Conservation (phyloP, 1,284 basidiomycete species). For the Malassezia obtusa region DNA sequence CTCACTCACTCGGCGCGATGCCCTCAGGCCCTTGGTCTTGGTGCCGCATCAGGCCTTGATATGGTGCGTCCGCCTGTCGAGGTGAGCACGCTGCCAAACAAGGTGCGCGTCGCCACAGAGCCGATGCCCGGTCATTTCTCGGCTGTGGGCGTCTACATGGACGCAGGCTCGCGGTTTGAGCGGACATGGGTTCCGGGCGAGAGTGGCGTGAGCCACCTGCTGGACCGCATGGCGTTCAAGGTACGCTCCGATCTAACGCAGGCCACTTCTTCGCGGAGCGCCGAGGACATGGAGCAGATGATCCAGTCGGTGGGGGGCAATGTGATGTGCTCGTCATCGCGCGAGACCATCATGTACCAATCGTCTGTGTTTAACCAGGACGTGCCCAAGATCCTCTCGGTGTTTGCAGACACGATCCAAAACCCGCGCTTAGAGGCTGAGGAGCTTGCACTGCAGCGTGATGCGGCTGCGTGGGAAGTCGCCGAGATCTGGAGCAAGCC, state of each 20-base stretch:
- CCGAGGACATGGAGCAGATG: constrained; percentile 67
- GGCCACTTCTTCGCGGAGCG: constrained; percentile 52
- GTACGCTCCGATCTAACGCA: constrained; percentile 52
- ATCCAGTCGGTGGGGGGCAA: constrained; percentile 84
- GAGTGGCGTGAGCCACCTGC: constrained; percentile 77
- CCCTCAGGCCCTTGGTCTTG: background rate
- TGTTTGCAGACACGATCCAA: constrained; percentile 82
- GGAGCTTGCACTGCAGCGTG: constrained; percentile 73
- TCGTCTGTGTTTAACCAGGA: constrained; percentile 82
- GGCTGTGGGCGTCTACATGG: constrained; percentile 82
- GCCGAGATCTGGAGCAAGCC: constrained; percentile 79
- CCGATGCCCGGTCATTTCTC: constrained; percentile 86
- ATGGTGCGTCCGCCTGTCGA: constrained; percentile 5
- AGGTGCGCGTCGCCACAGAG: constrained; percentile 83
- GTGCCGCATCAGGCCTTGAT: background rate
- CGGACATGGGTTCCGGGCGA: constrained; percentile 54
- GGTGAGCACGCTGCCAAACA: constrained; percentile 79
- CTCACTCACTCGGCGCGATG: background rate
- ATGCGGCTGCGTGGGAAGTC: constrained; percentile 85
- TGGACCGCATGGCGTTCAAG: constrained; percentile 95
- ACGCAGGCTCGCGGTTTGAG: constrained; percentile 89
- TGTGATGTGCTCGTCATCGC: constrained; percentile 78
- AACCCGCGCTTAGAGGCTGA: constrained; percentile 67
- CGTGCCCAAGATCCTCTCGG: constrained; percentile 68
- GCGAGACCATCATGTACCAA: constrained; percentile 97